Evolutionary conservation across 148 eudicot genomes (phyloP).

Genomic region (Mesembryanthemum crystallinum): DNA sequence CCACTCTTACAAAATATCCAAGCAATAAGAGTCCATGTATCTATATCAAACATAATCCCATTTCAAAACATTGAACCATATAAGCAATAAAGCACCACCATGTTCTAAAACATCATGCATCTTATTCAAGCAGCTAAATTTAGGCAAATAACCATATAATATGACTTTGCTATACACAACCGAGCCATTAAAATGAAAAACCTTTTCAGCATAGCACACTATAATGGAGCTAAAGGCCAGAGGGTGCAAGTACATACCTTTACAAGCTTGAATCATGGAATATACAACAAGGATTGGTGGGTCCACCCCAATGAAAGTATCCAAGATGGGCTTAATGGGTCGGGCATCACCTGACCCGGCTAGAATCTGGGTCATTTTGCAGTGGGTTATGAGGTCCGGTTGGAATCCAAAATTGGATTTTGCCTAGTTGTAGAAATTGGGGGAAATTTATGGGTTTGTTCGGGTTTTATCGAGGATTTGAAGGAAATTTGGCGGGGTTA

Average conservation of each 20-base stretch:
- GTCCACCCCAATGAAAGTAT: slow-evolving; percentile 43
- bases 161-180: slow-evolving; percentile 42
- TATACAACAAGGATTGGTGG: slow-evolving; percentile 43
- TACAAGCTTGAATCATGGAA: slow-evolving; percentile 39
- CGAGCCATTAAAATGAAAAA: slow-evolving; percentile 46
- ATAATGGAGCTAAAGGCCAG: slow-evolving; percentile 51
- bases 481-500: slow-evolving; percentile 55
- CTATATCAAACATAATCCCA: slow-evolving; percentile 40
- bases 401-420: slow-evolving; percentile 50
- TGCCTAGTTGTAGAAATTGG: slow-evolving; percentile 75
- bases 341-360: slow-evolving; percentile 36
- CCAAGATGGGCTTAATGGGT: slow-evolving; percentile 53
- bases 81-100: slow-evolving; percentile 51
- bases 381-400: slow-evolving; percentile 53
- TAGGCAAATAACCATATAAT: slow-evolving; percentile 37
- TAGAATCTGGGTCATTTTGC: slow-evolving; percentile 34
- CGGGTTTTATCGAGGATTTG: slow-evolving; percentile 55
- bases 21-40: slow-evolving; percentile 62
- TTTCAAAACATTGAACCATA: slow-evolving; percentile 64
- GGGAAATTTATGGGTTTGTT: slow-evolving; percentile 54
- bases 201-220: slow-evolving; percentile 56
- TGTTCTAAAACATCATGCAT: slow-evolving; percentile 46
- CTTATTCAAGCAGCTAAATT: slow-evolving; percentile 50
- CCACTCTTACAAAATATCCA: slow-evolving; percentile 52
- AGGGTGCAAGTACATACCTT: slow-evolving; percentile 42